These are phyloP conservation scores for Linnemannia exigua DNA, from an alignment of 192 early-diverging fungal genomes.

Conservation along the genomic window DNA sequence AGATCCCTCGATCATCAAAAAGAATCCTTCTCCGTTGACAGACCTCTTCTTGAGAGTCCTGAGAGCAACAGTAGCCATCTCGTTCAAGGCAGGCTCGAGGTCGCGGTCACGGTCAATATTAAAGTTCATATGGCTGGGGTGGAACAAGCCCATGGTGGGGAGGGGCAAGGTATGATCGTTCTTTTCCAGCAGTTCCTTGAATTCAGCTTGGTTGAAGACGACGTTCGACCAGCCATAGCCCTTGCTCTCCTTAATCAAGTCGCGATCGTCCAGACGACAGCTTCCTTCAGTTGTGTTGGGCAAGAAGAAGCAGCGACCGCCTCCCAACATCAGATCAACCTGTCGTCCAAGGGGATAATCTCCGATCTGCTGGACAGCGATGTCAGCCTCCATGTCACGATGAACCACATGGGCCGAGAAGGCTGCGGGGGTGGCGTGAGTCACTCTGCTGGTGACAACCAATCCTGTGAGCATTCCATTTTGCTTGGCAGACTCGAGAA, in stretches of 20 bases:
- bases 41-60: constrained; percentile 68
- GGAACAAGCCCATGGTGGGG: constrained; percentile 84
- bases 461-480: constrained; percentile 88
- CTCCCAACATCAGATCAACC: constrained; percentile 93
- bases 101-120: constrained; percentile 81
- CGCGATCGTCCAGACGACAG: constrained; percentile 83
- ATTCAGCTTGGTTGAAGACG: constrained; percentile 68
- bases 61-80: constrained; percentile 92
- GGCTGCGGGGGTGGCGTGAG: constrained; percentile 90
- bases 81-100: constrained; percentile 82
- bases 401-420: constrained; percentile 87
- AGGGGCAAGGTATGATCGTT: constrained; percentile 51
- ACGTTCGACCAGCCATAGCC: constrained; percentile 75
- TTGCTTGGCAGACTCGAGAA: constrained; percentile 94
- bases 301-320: constrained; percentile 92
- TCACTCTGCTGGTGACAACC: constrained; percentile 95
- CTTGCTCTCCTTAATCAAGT: constrained; percentile 72
- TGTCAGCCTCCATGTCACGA: constrained; percentile 87
- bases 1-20: constrained; percentile 97
- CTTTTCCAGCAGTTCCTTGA: constrained; percentile 65
- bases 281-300: constrained; percentile 73
- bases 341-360: constrained; percentile 86
- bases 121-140: constrained; percentile 92
- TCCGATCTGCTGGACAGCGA: constrained; percentile 93
- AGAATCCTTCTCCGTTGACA: constrained; percentile 81